phyloP scores from a whole-genome alignment of 768 basidiomycete species.

The Pleurotus salmoneostramineus region DNA sequence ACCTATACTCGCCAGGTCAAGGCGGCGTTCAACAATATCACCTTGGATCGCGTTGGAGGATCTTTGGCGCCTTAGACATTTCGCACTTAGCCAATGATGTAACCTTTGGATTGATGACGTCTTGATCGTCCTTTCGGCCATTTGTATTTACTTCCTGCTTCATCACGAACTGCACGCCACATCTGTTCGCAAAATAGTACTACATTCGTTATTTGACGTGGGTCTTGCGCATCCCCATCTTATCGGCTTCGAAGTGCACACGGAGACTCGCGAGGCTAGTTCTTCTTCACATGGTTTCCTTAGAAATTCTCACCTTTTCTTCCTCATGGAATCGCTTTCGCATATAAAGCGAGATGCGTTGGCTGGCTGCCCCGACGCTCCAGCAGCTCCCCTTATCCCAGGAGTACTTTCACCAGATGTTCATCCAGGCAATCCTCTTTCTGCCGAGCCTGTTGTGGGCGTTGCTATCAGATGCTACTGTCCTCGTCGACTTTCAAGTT shows the following conservation, averaged over 20 bases:
- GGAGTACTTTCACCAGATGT: neutral
- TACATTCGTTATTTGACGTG: neutral
- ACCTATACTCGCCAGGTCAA: constrained; percentile 60
- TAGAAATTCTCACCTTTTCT: constrained; percentile 5
- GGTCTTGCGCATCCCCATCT: neutral
- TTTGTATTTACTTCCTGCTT: neutral
- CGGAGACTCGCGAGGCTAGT: neutral
- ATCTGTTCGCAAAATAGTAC: neutral
- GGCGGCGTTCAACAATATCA: constrained; percentile 59
- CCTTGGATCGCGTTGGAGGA: constrained; percentile 54
- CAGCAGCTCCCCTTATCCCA: neutral
- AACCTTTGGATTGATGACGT: too few relatives aligned
- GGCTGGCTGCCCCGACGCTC: neutral
- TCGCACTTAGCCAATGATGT: neutral
- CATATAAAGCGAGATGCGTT: constrained; percentile 2
- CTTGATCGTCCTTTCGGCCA: too few relatives aligned
- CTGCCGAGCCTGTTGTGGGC: neutral
- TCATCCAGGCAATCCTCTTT: neutral
- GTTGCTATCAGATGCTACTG: constrained; percentile 27
- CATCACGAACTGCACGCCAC: neutral
- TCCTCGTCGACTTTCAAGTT: constrained; percentile 67
- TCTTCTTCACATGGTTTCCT: neutral
- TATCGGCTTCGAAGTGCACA: neutral
- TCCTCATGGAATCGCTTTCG: neutral
- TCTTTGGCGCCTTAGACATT: constrained; percentile 27